phyloP scores from a whole-genome alignment of 208 protist species.

The Trypanosoma brucei region DNA sequence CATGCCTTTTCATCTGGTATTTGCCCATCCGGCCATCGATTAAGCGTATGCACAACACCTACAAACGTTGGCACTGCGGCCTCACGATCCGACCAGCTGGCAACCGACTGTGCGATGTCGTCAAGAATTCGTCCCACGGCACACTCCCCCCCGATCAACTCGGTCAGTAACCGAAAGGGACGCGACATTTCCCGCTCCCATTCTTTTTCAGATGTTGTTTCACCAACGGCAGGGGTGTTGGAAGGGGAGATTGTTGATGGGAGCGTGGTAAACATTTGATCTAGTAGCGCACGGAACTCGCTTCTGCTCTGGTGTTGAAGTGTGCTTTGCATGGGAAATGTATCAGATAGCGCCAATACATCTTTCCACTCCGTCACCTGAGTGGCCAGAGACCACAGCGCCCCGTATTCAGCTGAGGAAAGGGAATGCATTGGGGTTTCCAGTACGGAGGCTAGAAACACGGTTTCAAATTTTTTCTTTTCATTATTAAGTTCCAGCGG shows the following conservation, averaged over 20 bases:
- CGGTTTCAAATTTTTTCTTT: conserved; percentile 24
- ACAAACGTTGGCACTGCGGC: conserved; percentile 18
- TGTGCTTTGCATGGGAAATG: conserved; percentile 36
- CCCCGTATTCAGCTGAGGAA: conserved; percentile 23
- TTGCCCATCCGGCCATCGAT: conserved; percentile 17
- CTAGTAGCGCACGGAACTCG: conserved; percentile 35
- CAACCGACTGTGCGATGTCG: conserved; percentile 5
- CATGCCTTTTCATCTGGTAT: conserved; percentile 11
- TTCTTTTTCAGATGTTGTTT: too few relatives aligned
- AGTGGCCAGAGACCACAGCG: conserved; percentile 36
- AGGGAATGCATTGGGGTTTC: conserved; percentile 12
- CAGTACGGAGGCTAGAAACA: conserved; percentile 23
- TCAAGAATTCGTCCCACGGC: conserved; percentile 15
- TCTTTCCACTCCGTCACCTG: conserved; percentile 31
- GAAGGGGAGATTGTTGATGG: background rate
- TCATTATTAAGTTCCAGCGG: conserved; percentile 19
- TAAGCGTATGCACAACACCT: conserved; percentile 21
- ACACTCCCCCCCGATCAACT: conserved; percentile 30
- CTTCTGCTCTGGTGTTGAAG: conserved; percentile 24
- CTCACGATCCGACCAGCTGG: conserved; percentile 16
- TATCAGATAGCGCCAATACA: conserved; percentile 28
- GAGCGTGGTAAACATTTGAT: conserved; percentile 16
- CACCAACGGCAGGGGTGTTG: background rate
- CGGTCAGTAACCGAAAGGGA: conserved; percentile 29
- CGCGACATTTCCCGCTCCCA: background rate